Evolutionary conservation across 192 early-diverging fungal genomes (phyloP).

Genomic region (Coemansia sp.): DNA sequence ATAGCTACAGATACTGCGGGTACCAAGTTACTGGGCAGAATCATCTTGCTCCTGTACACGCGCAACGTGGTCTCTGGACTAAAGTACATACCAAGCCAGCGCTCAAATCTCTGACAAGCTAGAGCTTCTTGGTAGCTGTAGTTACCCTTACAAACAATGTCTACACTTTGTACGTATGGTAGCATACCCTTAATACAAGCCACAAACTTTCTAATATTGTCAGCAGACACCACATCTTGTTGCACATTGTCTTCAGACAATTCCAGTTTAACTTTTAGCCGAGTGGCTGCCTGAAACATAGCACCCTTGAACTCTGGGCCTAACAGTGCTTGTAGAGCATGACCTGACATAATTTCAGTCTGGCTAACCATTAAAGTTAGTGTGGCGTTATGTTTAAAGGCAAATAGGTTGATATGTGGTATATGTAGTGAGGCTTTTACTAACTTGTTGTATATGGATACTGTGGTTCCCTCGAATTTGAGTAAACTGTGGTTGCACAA

Average conservation of each 20-base stretch:
- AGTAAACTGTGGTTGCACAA: constrained; percentile 7
- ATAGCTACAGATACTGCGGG: not conserved
- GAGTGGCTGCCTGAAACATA: not conserved
- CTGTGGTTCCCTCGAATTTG: not conserved
- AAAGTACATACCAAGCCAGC: constrained; percentile 8
- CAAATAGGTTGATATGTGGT: constrained; percentile 3
- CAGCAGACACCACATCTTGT: not conserved
- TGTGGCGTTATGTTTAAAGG: not conserved
- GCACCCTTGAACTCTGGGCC: not conserved
- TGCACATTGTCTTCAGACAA: not conserved
- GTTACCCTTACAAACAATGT: not conserved
- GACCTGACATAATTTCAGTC: not conserved
- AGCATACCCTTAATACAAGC: constrained; percentile 7
- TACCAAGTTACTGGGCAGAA: not conserved
- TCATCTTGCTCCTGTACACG: not conserved
- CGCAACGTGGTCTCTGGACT: constrained; percentile 1
- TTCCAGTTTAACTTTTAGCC: not conserved
- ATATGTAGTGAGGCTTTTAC: not conserved
- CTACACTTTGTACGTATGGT: not conserved
- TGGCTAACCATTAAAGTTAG: not conserved
- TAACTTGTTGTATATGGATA: not conserved
- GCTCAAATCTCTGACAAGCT: not conserved
- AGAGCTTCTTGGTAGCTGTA: constrained; percentile 8
- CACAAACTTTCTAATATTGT: not conserved
- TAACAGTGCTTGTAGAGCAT: not conserved